A percentile compares a stretch with the other conserved stretches of the same genome.
phyloP scores from a whole-genome alignment of 1,139 yeast species.

The Geotrichum restrictum region DNA sequence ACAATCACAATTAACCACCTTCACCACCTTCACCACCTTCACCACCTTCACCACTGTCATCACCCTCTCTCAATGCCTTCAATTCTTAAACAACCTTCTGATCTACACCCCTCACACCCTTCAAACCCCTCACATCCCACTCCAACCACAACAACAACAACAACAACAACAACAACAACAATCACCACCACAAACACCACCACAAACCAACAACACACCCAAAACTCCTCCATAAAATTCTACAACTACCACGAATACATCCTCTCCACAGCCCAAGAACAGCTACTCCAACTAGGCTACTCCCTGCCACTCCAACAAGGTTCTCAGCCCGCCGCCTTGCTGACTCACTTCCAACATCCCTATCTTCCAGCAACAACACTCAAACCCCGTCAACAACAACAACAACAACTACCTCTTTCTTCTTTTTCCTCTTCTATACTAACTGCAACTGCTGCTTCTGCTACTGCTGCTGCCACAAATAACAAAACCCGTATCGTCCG shows the following conservation, averaged over 20 bases:
- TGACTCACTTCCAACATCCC: slow-evolving; percentile 24
- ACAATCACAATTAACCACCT: too few relatives aligned
- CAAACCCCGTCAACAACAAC: background rate
- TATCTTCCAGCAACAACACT: background rate
- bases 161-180: too few relatives aligned
- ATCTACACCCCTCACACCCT: too few relatives aligned
- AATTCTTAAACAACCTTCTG: too few relatives aligned
- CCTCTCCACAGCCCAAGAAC: slow-evolving; percentile 10
- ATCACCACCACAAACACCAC: background rate
- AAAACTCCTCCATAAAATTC: slow-evolving; percentile 22
- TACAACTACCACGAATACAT: slow-evolving; percentile 33
- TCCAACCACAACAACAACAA: too few relatives aligned
- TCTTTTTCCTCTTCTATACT: too few relatives aligned
- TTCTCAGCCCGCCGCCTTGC: slow-evolving; percentile 1
- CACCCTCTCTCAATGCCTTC: too few relatives aligned
- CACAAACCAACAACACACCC: background rate
- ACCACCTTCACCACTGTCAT: too few relatives aligned
- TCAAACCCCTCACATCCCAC: too few relatives aligned
- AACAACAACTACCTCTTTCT: background rate
- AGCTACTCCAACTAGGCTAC: slow-evolving; percentile 15
- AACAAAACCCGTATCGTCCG: slow-evolving; percentile 59
- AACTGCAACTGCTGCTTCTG: too few relatives aligned
- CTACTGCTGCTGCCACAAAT: too few relatives aligned
- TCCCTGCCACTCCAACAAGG: slow-evolving; percentile 1
- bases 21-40: too few relatives aligned